These are phyloP conservation scores for Plectosphaerella cucumerina DNA, from an alignment of 2,329 filamentous ascomycete species.

Conservation along the genomic window DNA sequence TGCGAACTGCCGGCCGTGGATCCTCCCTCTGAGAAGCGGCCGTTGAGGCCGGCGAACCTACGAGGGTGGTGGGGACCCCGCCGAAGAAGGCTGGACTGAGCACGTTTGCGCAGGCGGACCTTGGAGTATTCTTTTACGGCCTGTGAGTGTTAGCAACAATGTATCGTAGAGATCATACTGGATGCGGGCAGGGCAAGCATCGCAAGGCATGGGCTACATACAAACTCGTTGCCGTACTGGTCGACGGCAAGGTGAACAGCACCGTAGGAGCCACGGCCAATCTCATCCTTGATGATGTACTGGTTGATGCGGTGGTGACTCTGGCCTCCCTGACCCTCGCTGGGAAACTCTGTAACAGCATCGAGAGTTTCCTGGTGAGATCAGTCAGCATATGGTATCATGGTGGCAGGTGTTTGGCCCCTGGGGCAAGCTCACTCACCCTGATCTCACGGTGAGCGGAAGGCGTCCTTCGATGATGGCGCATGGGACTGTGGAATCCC, in stretches of 20 bases:
- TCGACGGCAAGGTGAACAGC: constrained; percentile 87
- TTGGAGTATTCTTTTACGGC: constrained; percentile 99
- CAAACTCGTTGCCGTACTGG: constrained; percentile 90
- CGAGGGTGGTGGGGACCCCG: constrained; percentile 44
- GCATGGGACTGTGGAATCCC: constrained; percentile 47
- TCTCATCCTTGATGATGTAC: constrained; percentile 90
- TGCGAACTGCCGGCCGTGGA: not conserved
- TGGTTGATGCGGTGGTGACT: constrained; percentile 89
- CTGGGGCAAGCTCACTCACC: constrained; percentile 35
- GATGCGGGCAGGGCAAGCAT: not conserved
- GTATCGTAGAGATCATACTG: not conserved
- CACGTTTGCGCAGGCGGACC: constrained; percentile 79
- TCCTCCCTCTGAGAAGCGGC: constrained; percentile 14
- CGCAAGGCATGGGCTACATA: constrained; percentile 39
- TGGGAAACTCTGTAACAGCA: constrained; percentile 81
- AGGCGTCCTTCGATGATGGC: constrained; percentile 54
- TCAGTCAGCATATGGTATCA: not conserved
- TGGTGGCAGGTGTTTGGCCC: not conserved
- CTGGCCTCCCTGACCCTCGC: constrained; percentile 75
- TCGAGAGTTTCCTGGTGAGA: constrained; percentile 76
- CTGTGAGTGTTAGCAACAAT: constrained; percentile 40
- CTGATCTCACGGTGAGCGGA: constrained; percentile 56
- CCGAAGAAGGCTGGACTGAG: constrained; percentile 80
- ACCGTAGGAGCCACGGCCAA: constrained; percentile 93
- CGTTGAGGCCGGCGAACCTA: constrained; percentile 21